Conservation (phyloP, 202 grass and related monocot species). For the Digitaria exilis region DNA sequence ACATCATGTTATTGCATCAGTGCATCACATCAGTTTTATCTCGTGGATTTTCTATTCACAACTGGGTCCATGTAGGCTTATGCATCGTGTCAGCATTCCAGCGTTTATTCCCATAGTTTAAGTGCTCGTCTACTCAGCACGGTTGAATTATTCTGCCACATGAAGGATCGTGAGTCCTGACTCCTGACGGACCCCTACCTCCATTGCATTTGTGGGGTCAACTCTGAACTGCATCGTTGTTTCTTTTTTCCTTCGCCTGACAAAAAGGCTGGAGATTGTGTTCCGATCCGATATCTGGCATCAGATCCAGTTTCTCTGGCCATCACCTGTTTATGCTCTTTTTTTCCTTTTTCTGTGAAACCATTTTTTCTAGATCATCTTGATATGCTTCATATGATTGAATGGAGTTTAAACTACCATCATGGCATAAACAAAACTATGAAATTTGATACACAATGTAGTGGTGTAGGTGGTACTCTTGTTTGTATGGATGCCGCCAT, state of each 20-base stretch:
- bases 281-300: constrained; percentile 20
- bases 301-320: constrained; percentile 25
- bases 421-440: not conserved
- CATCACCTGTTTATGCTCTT: not conserved
- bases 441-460: not conserved
- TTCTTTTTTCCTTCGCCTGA: not conserved
- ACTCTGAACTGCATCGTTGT: constrained; percentile 8
- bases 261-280: constrained; percentile 31
- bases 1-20: constrained; percentile 22
- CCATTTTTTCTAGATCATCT: not conserved
- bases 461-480: not conserved
- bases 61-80: constrained; percentile 2
- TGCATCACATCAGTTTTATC: not conserved
- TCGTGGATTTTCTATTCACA: constrained; percentile 1
- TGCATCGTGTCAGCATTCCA: constrained; percentile 40
- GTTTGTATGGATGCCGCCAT: not conserved
- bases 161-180: no score
- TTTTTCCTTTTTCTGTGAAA: no score
- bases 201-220: constrained; percentile 21
- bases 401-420: not conserved
- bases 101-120: constrained; percentile 1
- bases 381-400: not conserved
- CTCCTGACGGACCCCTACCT: constrained; percentile 25
- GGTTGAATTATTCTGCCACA: constrained; percentile 35
- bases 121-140: constrained; percentile 51